Base-by-base conservation (phyloP, 2,329 filamentous ascomycete genomes). In the Trichoderma breve region DNA sequence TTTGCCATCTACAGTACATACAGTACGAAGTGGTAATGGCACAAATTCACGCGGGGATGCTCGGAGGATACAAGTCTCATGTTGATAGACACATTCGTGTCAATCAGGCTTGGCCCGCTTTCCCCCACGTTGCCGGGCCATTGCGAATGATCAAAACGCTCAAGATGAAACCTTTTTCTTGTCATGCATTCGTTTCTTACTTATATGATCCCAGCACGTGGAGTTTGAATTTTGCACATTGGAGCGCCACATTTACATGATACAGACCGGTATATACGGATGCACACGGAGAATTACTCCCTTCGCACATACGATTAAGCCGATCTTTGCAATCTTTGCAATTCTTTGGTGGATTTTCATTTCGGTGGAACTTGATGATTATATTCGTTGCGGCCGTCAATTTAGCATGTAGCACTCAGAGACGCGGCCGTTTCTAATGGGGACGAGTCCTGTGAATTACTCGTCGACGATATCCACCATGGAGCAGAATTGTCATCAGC, bases 81-180 rank as follows among this genome's bases (percentile, higher is more conserved):
- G 28, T 51, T 62, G 26, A 69, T 61, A n/a, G 55, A 36, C 26
- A 9, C 51, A 57, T 26, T 68, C 12, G n/a, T 28, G 11, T 7
- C 24, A 36, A 34, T 69, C 30, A 36, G 34, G 28, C n/a, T 60
- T n/a, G 30, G 55, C 55, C 66, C 55, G 66, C 36, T 18, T 34
- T 34, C 14, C 66, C 57, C 55, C 39, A 61, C 55, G 9, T 14
- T n/a, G 8, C 26, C 34, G 65, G 21, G 26, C 15, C 28, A 47
- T 58, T 47, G 24, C 26, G 21, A 30, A 36, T 9, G 28, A 2
- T 6, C 14, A 34, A 61, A 51, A 51, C 32, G 28, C 55, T 69
- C 66, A 69, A 53, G 28, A 51, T 69, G 66, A 69, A 61, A 61
- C 66, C 51, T n/a, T 51, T 9, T 51, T 51, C 43, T 21, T 21